Evolutionary conservation across 1,284 basidiomycete species (phyloP), one percentile per base, ranked within the genome.

Genomic region (Cerrena zonata): DNA sequence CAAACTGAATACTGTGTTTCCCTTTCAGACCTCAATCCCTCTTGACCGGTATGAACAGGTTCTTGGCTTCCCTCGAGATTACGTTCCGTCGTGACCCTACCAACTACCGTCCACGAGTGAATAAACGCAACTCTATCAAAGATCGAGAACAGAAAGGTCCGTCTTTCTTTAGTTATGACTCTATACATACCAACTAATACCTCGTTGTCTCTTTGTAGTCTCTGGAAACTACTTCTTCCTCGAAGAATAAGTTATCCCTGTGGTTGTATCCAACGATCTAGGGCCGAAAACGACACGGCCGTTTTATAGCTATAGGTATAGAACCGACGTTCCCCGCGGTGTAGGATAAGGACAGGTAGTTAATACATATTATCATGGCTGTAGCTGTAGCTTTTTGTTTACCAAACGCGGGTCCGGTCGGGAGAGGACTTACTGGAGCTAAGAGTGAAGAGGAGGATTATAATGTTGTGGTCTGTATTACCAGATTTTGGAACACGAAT

Each of bases 11-110:
- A 34, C 30, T 37, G 34, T 22, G 37, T 36, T 50, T 38, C 53
- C 25, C 21, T 4, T 34, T 10, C 59, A 89, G 86, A 49, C 89
- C 90, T 3, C 89, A 92, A 66, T 87, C 89, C 4, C 76, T 93
- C 19, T 70, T 93, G 45, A 84, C 87, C 15, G 91, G 91, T 18
- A 92, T 93, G 91, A 94, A 94, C 71, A 82, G 84, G 63, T 98
- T 98, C 82, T 72, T 98, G 51, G 86, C 89, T 3, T 91, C 87
- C 7, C 77, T 97, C 24, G 90, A 96, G 69, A 93, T 97, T 65
- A 97, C 94, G 4, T 97, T 97, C 84, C 79, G 94, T 53, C 84
- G 94, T 64, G 94, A 98, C 71, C 94, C 94, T 23, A 94, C 91
- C 55, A 95, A 95, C 74, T 95, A 83, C 75, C 78, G 89, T 53